Evolutionary conservation across 1,284 basidiomycete species (phyloP), one percentile per base, ranked within the genome.

Genomic region (Amylostereum chailletii): DNA sequence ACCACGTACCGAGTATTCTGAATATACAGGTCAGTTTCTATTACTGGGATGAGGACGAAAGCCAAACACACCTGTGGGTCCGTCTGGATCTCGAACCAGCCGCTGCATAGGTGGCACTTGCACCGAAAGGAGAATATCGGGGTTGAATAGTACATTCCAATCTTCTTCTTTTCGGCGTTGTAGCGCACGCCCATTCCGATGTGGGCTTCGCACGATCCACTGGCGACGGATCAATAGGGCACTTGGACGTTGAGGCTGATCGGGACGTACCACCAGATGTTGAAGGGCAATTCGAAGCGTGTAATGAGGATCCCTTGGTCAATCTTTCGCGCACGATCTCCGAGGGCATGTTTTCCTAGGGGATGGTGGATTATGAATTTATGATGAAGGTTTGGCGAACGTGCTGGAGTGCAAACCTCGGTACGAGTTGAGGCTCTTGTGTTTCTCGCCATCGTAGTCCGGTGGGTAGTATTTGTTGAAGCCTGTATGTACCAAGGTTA

Each of bases 111-210:
- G 63, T 96, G 92, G 62, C 96, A 99, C 74, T 98, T 99, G 70
- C 95, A 99, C 37, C 90, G 77, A 64, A 99, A 99, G 0, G 83
- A 87, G 65, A 76, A 98, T 48, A 99, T 96, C 2, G 94, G 90
- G 0, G 94, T 98, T 0, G 86, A 88, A 62, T 90, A 92, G 69
- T 99, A 99, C 55, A 81, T 83, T n/a, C 94, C 96, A 19, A 96
- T 79, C 66, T 95, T 96, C 69, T 86, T 86, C 76, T 99, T 99
- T 66, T 97, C 93, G 0, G 96, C 96, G 60, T 99, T 99, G 74
- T 96, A 99, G 2, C 96, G 88, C 2, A 97, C 94, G 31, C 94
- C 94, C 79, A 94, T 94, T 11, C 94, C 94, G 52, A 97, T 91
- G 68, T 96, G 94, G 58, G 86, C 88, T 66, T 94, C 82, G 67